A percentile compares a stretch with the other conserved stretches of the same genome.
These are phyloP conservation scores for Tremella yokohamensis DNA, from an alignment of 768 basidiomycete genomes.

Conservation along the genomic window DNA sequence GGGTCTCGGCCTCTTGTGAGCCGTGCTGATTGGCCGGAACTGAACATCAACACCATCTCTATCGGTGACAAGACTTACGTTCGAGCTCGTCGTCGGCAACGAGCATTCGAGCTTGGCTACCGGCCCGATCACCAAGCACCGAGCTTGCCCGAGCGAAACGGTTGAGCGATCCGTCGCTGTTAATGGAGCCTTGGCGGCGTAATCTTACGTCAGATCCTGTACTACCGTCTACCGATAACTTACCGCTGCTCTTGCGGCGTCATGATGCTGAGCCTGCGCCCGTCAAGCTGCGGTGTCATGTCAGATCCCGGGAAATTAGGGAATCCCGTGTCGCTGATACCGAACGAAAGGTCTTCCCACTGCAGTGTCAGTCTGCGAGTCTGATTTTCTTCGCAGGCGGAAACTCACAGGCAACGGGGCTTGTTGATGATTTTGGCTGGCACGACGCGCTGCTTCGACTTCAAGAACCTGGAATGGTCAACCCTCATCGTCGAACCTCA, in stretches of 20 bases:
- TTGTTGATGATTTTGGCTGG: constrained; percentile 21
- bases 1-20: constrained; percentile 5
- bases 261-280: constrained; percentile 36
- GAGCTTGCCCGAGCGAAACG: neutral
- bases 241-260: constrained; percentile 40
- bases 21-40: constrained; percentile 6
- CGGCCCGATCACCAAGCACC: constrained; percentile 12
- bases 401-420: constrained; percentile 24
- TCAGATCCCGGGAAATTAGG: neutral
- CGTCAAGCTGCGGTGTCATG: constrained; percentile 20
- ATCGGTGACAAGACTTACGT: constrained; percentile 17
- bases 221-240: neutral
- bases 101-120: constrained; percentile 16
- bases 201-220: constrained; percentile 1
- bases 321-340: constrained; percentile 2
- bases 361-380: constrained; percentile 4
- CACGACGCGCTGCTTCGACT: constrained; percentile 21
- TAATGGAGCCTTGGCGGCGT: constrained; percentile 5
- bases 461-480: constrained; percentile 12
- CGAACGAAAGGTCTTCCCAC: constrained; percentile 26
- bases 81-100: constrained; percentile 25
- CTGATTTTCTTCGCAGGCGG: neutral
- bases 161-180: constrained; percentile 2
- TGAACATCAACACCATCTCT: neutral
- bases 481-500: constrained; percentile 1